Evolutionary conservation across 2,329 filamentous ascomycete genomes (phyloP), one percentile per base, ranked within the genome.

Genomic region (Hypocreales sp.): DNA sequence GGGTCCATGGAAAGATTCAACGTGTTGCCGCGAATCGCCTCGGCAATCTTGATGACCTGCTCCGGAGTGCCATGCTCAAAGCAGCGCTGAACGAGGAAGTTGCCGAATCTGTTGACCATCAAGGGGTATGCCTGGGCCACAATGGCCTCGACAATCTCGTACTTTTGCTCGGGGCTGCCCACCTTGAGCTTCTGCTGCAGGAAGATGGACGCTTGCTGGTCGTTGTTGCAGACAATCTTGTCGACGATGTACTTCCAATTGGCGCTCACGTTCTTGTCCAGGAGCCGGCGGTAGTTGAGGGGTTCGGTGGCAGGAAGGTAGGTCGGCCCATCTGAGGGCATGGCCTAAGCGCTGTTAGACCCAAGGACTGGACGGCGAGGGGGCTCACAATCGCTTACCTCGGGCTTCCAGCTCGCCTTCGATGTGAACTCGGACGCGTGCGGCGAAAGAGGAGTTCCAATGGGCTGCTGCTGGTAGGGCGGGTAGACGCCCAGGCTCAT

Each of bases 201-300:
- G 56, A 98, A 98, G 44, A 98, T 95, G 3, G 90, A 98, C 8
- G 92, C 90, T 55, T 98, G 90, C 54, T 98, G 90, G 47, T 98
- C 90, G 51, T 98, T 95, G 60, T 86, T 94, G 69, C 83, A 92
- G 39, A 98, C 86, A 48, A 98, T 98, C 64, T 95, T 95, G 60
- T 98, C 87, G 30, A 98, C 90, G 41, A 98, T 94, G 50, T 93
- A 94, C 58, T 90, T 92, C 90, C 87, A 98, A 59, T 98, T 92
- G 58, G 87, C 95, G 45, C 81, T 92, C 53, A 92, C 83, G 48
- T 87, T 93, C 46, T 86, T 84, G 47, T 98, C 90, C 25, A 95
- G 72, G 21, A 98, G 68, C 30, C 86, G 84, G 34, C 90, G 84
- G 46, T 95, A 98, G 55, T 98, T 95, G 43, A 95, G 68, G 8